Evolutionary conservation across 306 rosid genomes (phyloP), one percentile per base, ranked within the genome.

Genomic region (Prunus kanzakura): DNA sequence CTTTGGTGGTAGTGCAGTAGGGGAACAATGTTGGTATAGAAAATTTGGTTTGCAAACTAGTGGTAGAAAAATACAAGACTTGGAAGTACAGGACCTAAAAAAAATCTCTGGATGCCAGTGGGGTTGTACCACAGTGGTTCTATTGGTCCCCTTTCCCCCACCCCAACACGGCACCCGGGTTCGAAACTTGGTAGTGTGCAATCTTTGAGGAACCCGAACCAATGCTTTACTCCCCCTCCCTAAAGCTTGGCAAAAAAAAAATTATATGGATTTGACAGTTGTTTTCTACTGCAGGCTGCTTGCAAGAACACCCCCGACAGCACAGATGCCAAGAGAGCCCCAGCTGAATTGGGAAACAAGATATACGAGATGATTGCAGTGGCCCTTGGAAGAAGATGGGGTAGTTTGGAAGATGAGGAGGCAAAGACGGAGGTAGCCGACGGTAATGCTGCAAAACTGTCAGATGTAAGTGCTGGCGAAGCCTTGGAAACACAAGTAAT

Each of bases 301-400:
- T 89, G 99, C 89, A 96, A 88, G 88, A 92, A 90, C 63, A 88
- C 85, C 6, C 93, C 98, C 0, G 97, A 96, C 52, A 92, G 96
- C 77, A 58, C 69, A 1, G 99, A 96, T 23, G 98, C 98, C 8
- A 88, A 82, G 76, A 91, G 88, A 86, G 98, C 86, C 99, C 99
- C 99, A 7, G 97, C 97, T 0, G 99, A 95, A 76, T 78, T 92
- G 86, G 97, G 97, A 76, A 88, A 74, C 77, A 96, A 96, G 84
- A 91, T 91, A 32, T 96, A 92, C 43, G 97, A 91, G 86, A 91
- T 96, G 97, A 96, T 96, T 93, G 87, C 96, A 11, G 74, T 96
- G 88, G 98, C 99, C 63, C 82, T 96, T 8, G 99, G 99, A 74
- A 98, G 99, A 75, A 88, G 96, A 82, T 95, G 99, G 99, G 99